These are phyloP conservation scores for Sphaerulina vaccinii DNA, from an alignment of 2,329 filamentous ascomycete genomes.

Conservation along the genomic window DNA sequence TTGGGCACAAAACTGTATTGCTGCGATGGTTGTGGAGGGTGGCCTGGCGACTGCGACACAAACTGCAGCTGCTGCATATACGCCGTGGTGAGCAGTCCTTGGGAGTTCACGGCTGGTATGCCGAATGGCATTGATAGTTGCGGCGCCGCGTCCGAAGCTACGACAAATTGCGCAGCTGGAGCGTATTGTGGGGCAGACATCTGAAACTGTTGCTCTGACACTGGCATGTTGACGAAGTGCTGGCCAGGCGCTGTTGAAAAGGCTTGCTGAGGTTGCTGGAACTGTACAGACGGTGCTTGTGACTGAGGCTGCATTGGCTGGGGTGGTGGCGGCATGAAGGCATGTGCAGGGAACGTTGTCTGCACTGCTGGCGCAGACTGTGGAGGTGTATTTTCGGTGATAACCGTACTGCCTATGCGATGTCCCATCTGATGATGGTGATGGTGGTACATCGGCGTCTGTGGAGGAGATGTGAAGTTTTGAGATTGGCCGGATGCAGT, in stretches of 20 bases:
- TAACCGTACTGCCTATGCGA: slow-evolving; percentile 34
- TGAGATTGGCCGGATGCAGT: slow-evolving; percentile 22
- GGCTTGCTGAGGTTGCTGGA: neutral
- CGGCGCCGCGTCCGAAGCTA: slow-evolving; percentile 11
- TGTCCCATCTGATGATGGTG: slow-evolving; percentile 21
- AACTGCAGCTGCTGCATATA: slow-evolving; percentile 29
- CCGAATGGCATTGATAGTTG: slow-evolving; percentile 27
- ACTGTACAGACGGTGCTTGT: slow-evolving; percentile 12
- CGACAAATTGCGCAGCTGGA: slow-evolving; percentile 17
- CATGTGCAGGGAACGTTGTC: slow-evolving; percentile 43
- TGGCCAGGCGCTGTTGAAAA: neutral
- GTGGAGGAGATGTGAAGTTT: slow-evolving; percentile 46
- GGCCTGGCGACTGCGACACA: slow-evolving; percentile 23
- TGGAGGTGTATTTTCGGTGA: slow-evolving; percentile 49
- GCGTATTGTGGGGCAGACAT: slow-evolving; percentile 18
- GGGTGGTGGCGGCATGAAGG: slow-evolving; percentile 35
- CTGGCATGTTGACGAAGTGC: slow-evolving; percentile 32
- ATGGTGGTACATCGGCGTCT: slow-evolving; percentile 42
- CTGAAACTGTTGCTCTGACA: slow-evolving; percentile 25
- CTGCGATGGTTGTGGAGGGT: slow-evolving; percentile 17
- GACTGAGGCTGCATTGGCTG: slow-evolving; percentile 11
- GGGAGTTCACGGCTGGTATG: slow-evolving; percentile 30
- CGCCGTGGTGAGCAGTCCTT: slow-evolving; percentile 28
- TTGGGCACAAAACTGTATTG: slow-evolving; percentile 27
- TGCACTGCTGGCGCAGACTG: slow-evolving; percentile 53